A percentile compares a stretch with the other conserved stretches of the same genome.
These are phyloP conservation scores for Podila minutissima DNA, from an alignment of 192 early-diverging fungal genomes.

Conservation along the genomic window DNA sequence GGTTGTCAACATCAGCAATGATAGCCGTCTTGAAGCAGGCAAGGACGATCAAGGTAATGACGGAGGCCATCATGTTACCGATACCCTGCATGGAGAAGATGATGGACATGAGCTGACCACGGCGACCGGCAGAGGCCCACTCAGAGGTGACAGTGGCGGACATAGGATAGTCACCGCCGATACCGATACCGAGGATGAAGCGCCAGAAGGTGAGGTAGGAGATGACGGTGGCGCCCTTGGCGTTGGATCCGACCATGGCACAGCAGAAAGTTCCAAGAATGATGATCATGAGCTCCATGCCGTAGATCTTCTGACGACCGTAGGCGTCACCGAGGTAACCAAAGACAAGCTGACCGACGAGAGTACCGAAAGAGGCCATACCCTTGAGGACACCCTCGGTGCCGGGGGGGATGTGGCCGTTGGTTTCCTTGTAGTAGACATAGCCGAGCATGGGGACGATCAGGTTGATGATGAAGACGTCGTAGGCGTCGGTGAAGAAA, in stretches of 20 bases:
- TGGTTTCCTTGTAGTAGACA: slow-evolving; percentile 65
- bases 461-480: slow-evolving; percentile 95
- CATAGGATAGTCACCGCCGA: slow-evolving; percentile 86
- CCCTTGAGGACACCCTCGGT: slow-evolving; percentile 85
- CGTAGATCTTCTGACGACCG: slow-evolving; percentile 92
- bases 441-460: slow-evolving; percentile 90
- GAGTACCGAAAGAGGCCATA: slow-evolving; percentile 87
- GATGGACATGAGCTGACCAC: slow-evolving; percentile 84
- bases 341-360: slow-evolving; percentile 92
- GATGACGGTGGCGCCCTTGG: slow-evolving; percentile 72
- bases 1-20: slow-evolving; percentile 63
- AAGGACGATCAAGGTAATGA: slow-evolving; percentile 75
- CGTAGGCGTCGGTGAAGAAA: slow-evolving; percentile 95
- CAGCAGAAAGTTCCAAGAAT: slow-evolving; percentile 88
- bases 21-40: slow-evolving; percentile 75
- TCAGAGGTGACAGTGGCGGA: slow-evolving; percentile 94
- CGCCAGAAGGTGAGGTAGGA: slow-evolving; percentile 75
- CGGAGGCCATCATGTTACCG: slow-evolving; percentile 81
- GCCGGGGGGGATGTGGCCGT: slow-evolving; percentile 67
- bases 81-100: slow-evolving; percentile 95
- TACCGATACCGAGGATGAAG: slow-evolving; percentile 79
- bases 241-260: slow-evolving; percentile 76
- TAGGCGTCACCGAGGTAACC: slow-evolving; percentile 85
- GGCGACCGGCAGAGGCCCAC: slow-evolving; percentile 79
- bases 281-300: slow-evolving; percentile 90